Evolutionary conservation across 768 basidiomycete species (phyloP), one percentile per base, ranked within the genome.

Genomic region (Leccinum fibrillosum): DNA sequence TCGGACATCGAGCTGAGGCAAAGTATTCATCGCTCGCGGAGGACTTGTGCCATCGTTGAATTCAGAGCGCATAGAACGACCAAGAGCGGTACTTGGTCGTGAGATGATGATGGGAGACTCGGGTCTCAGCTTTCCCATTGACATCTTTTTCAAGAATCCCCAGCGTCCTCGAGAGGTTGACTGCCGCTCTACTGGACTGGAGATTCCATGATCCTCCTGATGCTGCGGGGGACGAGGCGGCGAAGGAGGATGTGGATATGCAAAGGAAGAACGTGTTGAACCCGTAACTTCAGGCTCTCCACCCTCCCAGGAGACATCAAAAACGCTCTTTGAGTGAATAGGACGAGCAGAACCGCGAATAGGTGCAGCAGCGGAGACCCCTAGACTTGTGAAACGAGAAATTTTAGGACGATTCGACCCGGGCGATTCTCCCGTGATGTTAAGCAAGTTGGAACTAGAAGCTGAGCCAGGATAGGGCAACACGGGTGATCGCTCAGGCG

Each of bases 121-220:
- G n/a, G 76, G 62, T 65, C 85, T 85, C 77, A 96, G 88, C 72
- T 90, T 92, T 13, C 93, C 89, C 92, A 95, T 96, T 6, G 94
- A 96, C 94, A 98, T 97, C 77, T 98, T 98, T 77, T 94, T 93
- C 58, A 98, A 77, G 77, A 98, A 96, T 4, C 94, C 94, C 94
- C 95, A 96, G 56, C 91, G 86, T 54, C 86, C 86, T 71, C 74
- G 71, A 39, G 69, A 56, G 30, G 54, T 21, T 23, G 52, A 47
- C 54, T 63, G 72, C 2, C 65, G 64, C 23, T 75, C 74, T 50
- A 52, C 42, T 19, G 69, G 69, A 34, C 67, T 63, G 4, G 66
- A 61, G 5, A 55, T 60, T 19, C 25, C 62, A 53, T 55, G 61
- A 17, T 39, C 30, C 34, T 63, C 66, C 44, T 62, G 65, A 54